Percentiles rank a stretch among this genome's conserved stretches.
phyloP scores from a whole-genome alignment of 139 green algal genomes.

The Pleodorina starrii region DNA sequence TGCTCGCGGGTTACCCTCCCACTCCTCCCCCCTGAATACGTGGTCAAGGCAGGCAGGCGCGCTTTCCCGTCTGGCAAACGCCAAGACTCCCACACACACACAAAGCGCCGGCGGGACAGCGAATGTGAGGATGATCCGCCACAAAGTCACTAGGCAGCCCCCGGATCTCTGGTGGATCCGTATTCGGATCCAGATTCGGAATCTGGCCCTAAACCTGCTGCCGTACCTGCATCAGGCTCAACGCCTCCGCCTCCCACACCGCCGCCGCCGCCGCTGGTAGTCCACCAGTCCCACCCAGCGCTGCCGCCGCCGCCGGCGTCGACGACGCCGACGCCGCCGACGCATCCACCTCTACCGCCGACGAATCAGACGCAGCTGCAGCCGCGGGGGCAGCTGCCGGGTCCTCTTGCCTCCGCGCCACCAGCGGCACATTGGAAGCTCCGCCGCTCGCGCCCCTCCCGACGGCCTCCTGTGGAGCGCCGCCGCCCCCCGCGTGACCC shows the following conservation, averaged over 20 bases:
- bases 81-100: neutral
- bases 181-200: neutral
- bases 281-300: too few species aligned
- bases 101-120: neutral
- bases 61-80: neutral
- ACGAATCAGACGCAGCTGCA: neutral
- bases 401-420: neutral
- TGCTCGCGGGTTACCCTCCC: neutral
- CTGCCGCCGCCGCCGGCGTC: neutral
- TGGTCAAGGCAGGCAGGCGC: neutral
- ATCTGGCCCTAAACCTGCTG: neutral
- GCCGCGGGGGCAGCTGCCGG: neutral
- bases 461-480: too few species aligned
- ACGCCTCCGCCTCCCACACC: slow-evolving; percentile 32
- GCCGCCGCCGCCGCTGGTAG: neutral
- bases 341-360: neutral
- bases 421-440: too few species aligned
- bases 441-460: too few species aligned
- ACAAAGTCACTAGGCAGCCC: neutral
- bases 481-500: too few species aligned
- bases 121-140: neutral
- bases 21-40: neutral
- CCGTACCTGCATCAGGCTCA: slow-evolving; percentile 17
- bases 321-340: neutral
- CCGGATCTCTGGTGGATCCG: too few species aligned